Evolutionary conservation across 2,329 filamentous ascomycete species (phyloP), one percentile per base, ranked within the genome.

Genomic region (Cytospora schulzeri): DNA sequence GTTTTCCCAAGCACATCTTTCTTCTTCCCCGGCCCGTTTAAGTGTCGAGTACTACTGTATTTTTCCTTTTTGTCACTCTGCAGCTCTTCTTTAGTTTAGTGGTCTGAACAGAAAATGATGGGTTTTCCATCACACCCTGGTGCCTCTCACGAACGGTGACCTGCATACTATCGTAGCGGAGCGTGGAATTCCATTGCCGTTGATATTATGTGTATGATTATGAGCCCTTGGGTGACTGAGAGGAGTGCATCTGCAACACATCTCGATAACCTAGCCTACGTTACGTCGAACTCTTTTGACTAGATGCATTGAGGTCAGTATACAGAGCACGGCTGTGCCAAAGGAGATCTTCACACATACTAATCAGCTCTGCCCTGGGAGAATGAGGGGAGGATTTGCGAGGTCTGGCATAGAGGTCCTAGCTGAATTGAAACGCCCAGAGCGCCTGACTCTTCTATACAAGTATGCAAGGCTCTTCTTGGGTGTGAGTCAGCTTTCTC

Each of bases 1-100:
- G 35, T 59, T 64, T 60, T 67, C 63, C 62, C 48, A 66, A 57
- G 60, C 63, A 67, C 63, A 63, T 67, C 64, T 63, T 63, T 60
- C 61, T 60, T 60, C 59, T 56, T 61, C 57, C 55, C 57, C 63
- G 60, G 65, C 65, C 62, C 41, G 65, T 67, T 62, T 45, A 31
- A 65, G 65, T 65, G 55, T 62, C 62, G 62, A 67, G 60, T 67
- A 55, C 60, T 67, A 67, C 63, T 66, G 60, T 64, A 61, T 57
- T 67, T 35, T 67, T 66, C 60, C 60, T 66, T 67, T 53, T 66
- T 63, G 64, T 67, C 58, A 50, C 53, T 48, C 60, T 67, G 61
- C 60, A 63, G 64, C 64, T 66, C 64, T 66, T 67, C 60, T 61
- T 60, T 58, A 66, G 66, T 62, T 48, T 67, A 66, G 63, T 67